Base-by-base conservation (phyloP, 2,329 filamentous ascomycete species). In the Arthrobotrys sphaeroides region DNA sequence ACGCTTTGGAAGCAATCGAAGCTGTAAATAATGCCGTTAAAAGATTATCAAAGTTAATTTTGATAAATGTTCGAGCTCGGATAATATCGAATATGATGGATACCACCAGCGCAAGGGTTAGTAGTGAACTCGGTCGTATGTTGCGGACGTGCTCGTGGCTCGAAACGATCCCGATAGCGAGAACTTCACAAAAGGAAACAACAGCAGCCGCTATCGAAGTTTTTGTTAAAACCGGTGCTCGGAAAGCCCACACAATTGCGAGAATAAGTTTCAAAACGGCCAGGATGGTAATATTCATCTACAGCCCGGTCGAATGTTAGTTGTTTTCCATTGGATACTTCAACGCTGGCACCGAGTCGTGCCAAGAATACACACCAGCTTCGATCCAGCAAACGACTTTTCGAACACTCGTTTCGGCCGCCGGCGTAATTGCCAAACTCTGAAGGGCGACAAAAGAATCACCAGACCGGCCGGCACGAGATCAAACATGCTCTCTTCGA, bases 131-230 rank as follows among this genome's bases (percentile, higher is more conserved):
- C 4, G 73, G 73, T 26, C 73, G 66, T 24, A 72, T 72, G 24
- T 72, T 77, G 28, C 66, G 20, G 33, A 77, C 53, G 31, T 77
- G 73, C n/a, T 77, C 73, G 22, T 59, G 62, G n/a, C 64, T 60
- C 2, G 66, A 70, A 24, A 77, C 42, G 4, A 65, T 43, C 24
- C 59, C 65, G 10, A 72, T 66, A 5, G 73, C 73, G 6, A 77
- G 26, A 38, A 72, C 60, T 16, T 72, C 73, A 20, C 73, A 75
- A 33, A 77, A 72, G 2, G 66, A 70, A 36, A 77, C 33, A 9
- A 33, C 60, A 12, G 73, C 66, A 9, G 66, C 66, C 3, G 73
- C 59, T 22, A 69, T 60, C 12, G 66, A 66, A 2, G 55, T 66
- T 26, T 60, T 72, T 3, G 65, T 72, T n/a, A 66, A 40, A 7